A percentile compares a stretch with the other conserved stretches of the same genome.
Evolutionary conservation across 106 monocot species (phyloP).

Genomic region (Apostasia ramifera): DNA sequence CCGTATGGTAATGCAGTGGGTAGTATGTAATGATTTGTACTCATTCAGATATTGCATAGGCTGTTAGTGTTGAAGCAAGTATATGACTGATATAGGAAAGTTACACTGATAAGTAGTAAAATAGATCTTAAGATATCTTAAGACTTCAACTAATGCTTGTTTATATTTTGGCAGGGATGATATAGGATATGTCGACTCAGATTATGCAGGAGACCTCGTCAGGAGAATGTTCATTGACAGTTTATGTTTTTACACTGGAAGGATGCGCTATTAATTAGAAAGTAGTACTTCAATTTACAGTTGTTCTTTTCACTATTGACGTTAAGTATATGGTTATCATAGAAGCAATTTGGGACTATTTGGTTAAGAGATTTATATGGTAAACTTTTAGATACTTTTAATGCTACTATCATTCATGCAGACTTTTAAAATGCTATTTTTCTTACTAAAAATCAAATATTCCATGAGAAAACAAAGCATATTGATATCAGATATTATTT

Average conservation of each 20-base stretch:
- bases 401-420: not conserved
- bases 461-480: not conserved
- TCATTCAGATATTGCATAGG: not conserved
- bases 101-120: not conserved
- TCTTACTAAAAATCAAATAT: not conserved
- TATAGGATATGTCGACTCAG: not conserved
- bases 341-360: not conserved
- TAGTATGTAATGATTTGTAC: not conserved
- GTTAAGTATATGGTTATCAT: not conserved
- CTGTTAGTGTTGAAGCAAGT: not conserved
- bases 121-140: not conserved
- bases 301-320: not conserved
- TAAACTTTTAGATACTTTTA: too few relatives aligned
- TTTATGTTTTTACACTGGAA: too few relatives aligned
- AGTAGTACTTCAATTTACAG: not conserved
- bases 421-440: not conserved
- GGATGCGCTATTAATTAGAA: too few relatives aligned
- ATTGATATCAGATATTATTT: not conserved
- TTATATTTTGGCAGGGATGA: not conserved
- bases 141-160: not conserved
- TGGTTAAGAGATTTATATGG: not conserved
- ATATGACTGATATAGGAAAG: not conserved
- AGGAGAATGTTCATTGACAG: not conserved
- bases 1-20: not conserved
- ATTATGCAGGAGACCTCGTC: not conserved